Evolutionary conservation across 306 rosid species (phyloP), one percentile per base, ranked within the genome.

Genomic region (Corylus americana): DNA sequence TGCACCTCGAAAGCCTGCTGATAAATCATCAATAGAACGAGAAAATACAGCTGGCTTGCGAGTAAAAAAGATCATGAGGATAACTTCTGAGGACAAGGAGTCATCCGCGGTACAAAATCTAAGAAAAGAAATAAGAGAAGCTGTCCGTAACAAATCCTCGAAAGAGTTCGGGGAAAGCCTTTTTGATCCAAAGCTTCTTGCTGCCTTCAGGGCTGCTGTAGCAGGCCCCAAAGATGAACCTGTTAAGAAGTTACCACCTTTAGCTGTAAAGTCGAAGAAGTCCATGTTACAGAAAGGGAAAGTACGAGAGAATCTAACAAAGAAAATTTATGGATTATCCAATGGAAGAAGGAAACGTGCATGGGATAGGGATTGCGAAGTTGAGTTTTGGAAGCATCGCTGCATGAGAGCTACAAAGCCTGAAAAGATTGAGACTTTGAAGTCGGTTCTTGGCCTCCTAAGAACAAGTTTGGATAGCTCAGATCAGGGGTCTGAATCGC

Each of bases 361-460:
- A 72, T 93, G 99, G 99, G 98, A 95, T 83, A 83, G 98, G 87
- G 98, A 93, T 77, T 91, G 98, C 82, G 97, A 95, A 86, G 84
- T 95, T 67, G 99, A 95, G 83, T 95, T 95, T 85, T 95, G 99
- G 99, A 95, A 91, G 89, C 88, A 91, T 82, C 96, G 98, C 45
- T 91, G 99, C 90, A 73, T 66, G 82, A 82, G 94, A 81, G 83
- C 92, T 62, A 35, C 92, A 20, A 92, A 87, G 82, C 98, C 99
- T 55, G 99, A 93, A 85, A 95, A 95, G 88, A 81, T 95, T 31
- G 88, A 88, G 83, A 95, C 98, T 77, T 86, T 95, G 78, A 91
- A 93, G 87, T 95, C 99, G 37, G 99, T 95, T 86, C 99, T 95
- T 78, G 90, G 85, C 85, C 93, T 93, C 81, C 89, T 95, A 37